Evolutionary conservation across 1,284 basidiomycete genomes (phyloP), one percentile per base, ranked within the genome.

Genomic region (Schizophyllum commune): DNA sequence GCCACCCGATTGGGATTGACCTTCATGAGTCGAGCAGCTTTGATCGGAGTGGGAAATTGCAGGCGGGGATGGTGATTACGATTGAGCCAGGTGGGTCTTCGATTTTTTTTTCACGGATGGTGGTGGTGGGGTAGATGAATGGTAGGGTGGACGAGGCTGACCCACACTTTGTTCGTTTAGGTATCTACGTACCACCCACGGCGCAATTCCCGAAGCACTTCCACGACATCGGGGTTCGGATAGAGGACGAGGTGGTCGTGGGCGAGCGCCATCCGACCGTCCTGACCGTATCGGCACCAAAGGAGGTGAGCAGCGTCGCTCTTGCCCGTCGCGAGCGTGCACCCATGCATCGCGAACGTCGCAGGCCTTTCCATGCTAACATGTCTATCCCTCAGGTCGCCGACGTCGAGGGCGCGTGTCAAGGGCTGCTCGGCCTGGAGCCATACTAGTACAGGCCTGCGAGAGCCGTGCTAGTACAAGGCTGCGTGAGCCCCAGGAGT

Each of bases 181-280:
- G 89, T 1, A 80, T 93, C 51, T 97, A 96, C 69, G 92, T 98
- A 20, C 95, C 95, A 2, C 83, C 86, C 1, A 80, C 83, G 20
- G 69, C 85, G 1, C 76, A 82, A 54, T 97, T 92, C 73, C 95
- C 95, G 0, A 88, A 83, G 65, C 83, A 84, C 61, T 98, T 93
- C 74, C 94, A 95, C 67, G 90, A 93, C 64, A 83, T 96, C 27
- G 93, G 92, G 4, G 87, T 97, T 63, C 84, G 95, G 56, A 93
- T 97, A 69, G 94, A 97, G 86, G 95, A 97, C 68, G 93, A 95
- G 67, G 87, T 97, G 0, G 78, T 95, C 0, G 81, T 97, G 8
- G 84, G 86, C 1, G 78, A 84, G 65, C 76, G 86, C 22, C 78
- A 90, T 61, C 84, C 89, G 0, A 72, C 82, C 4, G 81, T 97